Evolutionary conservation across 345 rosid species (phyloP).

Genomic region (Theobroma cacao): DNA sequence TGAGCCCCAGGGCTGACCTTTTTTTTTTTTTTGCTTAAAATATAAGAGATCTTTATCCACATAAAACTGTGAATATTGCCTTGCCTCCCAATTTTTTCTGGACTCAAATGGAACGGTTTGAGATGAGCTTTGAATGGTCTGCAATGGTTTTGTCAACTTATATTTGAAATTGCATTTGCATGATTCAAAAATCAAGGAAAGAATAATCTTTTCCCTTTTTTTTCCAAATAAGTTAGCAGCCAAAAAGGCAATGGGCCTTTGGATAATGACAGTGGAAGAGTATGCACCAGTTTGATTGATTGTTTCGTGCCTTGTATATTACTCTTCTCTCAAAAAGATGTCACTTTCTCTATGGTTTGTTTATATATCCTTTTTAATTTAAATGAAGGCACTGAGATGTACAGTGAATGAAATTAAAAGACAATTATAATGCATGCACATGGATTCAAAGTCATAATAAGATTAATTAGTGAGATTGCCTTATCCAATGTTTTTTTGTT

Average conservation of each 20-base stretch:
- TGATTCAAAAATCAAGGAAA: not conserved
- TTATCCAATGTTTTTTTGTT: not conserved
- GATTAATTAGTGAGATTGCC: not conserved
- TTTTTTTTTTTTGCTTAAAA: not conserved
- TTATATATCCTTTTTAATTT: not conserved
- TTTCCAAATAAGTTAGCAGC: not conserved
- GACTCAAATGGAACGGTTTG: not conserved
- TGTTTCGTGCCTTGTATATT: not conserved
- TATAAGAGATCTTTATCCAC: not conserved
- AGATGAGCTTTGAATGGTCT: constrained; percentile 26
- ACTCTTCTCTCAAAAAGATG: not conserved
- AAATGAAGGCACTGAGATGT: not conserved
- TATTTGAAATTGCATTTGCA: not conserved
- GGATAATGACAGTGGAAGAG: not conserved
- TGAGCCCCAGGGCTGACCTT: not conserved
- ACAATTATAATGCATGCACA: not conserved
- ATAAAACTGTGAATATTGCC: not conserved
- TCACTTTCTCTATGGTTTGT: not conserved
- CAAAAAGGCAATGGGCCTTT: not conserved
- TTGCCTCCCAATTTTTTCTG: constrained; percentile 6
- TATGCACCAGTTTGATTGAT: not conserved
- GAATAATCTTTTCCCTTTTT: too few relatives aligned
- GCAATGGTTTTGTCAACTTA: not conserved
- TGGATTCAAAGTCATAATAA: not conserved
- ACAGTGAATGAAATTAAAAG: not conserved